Percentiles rank a stretch among this genome's conserved stretches.
phyloP scores from a whole-genome alignment of 2,329 filamentous ascomycete genomes.

The Alternaria triticina region DNA sequence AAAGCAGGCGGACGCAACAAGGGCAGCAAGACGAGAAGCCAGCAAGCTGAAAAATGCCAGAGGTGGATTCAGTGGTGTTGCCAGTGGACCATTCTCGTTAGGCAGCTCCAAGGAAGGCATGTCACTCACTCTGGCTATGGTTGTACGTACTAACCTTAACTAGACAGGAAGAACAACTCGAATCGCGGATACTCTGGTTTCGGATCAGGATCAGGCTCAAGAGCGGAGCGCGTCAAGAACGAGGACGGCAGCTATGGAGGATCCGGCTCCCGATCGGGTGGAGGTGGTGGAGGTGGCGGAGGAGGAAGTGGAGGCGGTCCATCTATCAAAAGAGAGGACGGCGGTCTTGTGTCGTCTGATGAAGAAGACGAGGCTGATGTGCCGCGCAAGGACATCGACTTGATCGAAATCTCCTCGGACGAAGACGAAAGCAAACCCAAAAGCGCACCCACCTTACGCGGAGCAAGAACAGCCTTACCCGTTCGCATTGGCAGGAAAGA shows the following conservation, averaged over 20 bases:
- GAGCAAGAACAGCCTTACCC: constrained; percentile 47
- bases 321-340: constrained; percentile 41
- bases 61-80: constrained; percentile 52
- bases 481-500: constrained; percentile 63
- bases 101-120: constrained; percentile 37
- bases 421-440: constrained; percentile 51
- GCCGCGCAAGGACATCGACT: constrained; percentile 62
- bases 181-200: constrained; percentile 30
- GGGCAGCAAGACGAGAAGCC: constrained; percentile 28
- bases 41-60: constrained; percentile 40
- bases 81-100: constrained; percentile 53
- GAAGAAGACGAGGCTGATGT: constrained; percentile 56
- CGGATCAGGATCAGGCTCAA: constrained; percentile 37
- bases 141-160: constrained; percentile 7
- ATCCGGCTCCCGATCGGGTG: constrained; percentile 20
- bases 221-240: constrained; percentile 39
- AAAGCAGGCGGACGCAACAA: constrained; percentile 29
- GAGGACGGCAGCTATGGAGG: constrained; percentile 35
- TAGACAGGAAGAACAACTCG: constrained; percentile 29
- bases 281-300: constrained; percentile 15
- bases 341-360: constrained; percentile 55
- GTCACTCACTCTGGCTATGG: neutral
- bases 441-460: constrained; percentile 22
- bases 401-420: constrained; percentile 64
- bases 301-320: constrained; percentile 17